Base-by-base conservation (phyloP, 169 alveolate genomes). In the Babesia gibsoni region DNA sequence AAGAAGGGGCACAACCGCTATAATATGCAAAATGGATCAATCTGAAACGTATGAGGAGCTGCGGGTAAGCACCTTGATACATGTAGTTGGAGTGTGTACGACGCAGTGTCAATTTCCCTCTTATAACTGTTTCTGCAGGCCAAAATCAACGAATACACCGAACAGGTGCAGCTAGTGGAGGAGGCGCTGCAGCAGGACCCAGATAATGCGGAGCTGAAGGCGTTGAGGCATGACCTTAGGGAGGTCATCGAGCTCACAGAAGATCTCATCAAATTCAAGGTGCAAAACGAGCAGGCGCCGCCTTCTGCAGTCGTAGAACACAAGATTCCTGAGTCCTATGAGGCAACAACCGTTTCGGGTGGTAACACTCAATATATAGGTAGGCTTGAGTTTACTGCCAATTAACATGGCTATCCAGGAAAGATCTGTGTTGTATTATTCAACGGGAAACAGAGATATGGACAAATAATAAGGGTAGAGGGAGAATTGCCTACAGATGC, bases 401-500 rank as follows among this genome's bases (percentile, higher is more conserved):
- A 10, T 23, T 9, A n/a, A 12, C 12, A 14, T 9, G 23, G 7
- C 27, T 16, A 20, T 3, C 32, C 42, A 61, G 87, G 87, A 27
- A 32, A 82, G 4, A 78, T 72, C 29, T 78, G 87, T 48, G 74
- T 67, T 0, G 87, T 78, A 6, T 53, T 78, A 16, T 78, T 58
- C 69, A 66, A 78, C 39, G 87, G 87, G 9, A 78, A 78, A 43
- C 82, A 49, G 20, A 78, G 52, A 30, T 78, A 69, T 32, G 81
- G 82, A 27, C 59, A 78, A 30, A 64, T 78, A 27, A 65, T 61
- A 10, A 74, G 57, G 53, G 37, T 67, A 12, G 57, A 27, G 67
- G 84, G 84, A 39, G 66, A 75, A 43, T 37, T 32, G 80, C 84
- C 82, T n/a, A 68, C 52, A 43, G 87, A 78, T n/a, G 41, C 36